These are phyloP conservation scores for Ploettnerulaceae sp. DNA, from an alignment of 2,329 filamentous ascomycete species.

Conservation along the genomic window DNA sequence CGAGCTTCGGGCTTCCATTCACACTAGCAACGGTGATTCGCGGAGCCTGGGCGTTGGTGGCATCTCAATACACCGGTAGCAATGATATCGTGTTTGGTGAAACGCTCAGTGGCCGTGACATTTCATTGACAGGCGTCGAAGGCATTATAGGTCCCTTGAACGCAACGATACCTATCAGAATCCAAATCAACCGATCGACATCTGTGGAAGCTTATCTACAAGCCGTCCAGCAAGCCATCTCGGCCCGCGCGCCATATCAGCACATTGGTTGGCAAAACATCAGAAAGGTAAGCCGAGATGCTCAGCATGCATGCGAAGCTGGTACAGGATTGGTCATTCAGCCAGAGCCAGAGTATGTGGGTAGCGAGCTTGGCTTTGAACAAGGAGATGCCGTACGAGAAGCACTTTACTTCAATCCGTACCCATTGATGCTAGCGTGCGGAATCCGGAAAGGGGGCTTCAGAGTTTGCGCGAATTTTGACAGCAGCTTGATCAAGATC, in stretches of 20 bases:
- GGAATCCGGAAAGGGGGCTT: slow-evolving; percentile 41
- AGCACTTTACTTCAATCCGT: slow-evolving; percentile 41
- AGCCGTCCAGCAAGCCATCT: slow-evolving; percentile 42
- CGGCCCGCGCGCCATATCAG: slow-evolving; percentile 41
- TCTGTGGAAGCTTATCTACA: slow-evolving; percentile 39
- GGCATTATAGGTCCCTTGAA: slow-evolving; percentile 42
- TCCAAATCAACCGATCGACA: slow-evolving; percentile 28
- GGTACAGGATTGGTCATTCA: slow-evolving; percentile 24
- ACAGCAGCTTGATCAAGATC: slow-evolving; percentile 35
- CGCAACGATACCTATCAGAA: slow-evolving; percentile 39
- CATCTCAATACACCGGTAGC: slow-evolving; percentile 36
- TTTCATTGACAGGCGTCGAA: slow-evolving; percentile 38
- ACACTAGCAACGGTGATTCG: slow-evolving; percentile 26
- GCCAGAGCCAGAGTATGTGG: slow-evolving; percentile 33
- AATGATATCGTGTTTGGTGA: slow-evolving; percentile 42
- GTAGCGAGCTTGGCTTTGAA: slow-evolving; percentile 36
- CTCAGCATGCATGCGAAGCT: slow-evolving; percentile 22
- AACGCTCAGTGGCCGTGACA: slow-evolving; percentile 41
- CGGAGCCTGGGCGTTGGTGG: slow-evolving; percentile 39
- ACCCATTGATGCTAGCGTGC: slow-evolving; percentile 45
- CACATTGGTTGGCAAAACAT: slow-evolving; percentile 29
- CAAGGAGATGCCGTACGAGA: slow-evolving; percentile 33
- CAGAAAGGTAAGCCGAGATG: slow-evolving; percentile 23
- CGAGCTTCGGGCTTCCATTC: slow-evolving; percentile 9
- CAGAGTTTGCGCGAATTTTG: slow-evolving; percentile 41